Conservation (phyloP, 2,329 filamentous ascomycete genomes). For the Hypoxylon sp. region DNA sequence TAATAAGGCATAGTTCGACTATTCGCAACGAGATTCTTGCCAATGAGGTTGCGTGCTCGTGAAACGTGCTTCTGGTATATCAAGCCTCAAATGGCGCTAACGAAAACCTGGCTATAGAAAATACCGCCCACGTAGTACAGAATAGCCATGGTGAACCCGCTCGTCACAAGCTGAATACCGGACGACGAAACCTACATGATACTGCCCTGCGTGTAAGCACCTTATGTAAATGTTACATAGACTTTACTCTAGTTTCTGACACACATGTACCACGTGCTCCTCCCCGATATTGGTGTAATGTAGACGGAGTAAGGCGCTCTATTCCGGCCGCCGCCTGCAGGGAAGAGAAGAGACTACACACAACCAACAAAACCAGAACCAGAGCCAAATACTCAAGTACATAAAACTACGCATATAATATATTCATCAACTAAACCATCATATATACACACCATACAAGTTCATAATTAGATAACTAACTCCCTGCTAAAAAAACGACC, state of each 20-base stretch:
- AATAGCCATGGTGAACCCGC: neutral
- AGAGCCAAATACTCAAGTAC: neutral
- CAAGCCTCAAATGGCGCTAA: neutral
- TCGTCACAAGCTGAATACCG: neutral
- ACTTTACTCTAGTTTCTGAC: neutral
- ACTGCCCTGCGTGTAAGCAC: too few relatives aligned
- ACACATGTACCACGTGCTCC: too few relatives aligned
- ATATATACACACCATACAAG: conserved; percentile 27
- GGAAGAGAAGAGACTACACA: neutral
- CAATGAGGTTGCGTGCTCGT: conserved; percentile 28
- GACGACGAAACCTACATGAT: neutral
- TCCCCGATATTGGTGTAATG: too few relatives aligned
- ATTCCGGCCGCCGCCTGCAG: neutral
- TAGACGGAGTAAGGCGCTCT: too few relatives aligned
- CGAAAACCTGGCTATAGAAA: neutral
- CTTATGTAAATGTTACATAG: neutral
- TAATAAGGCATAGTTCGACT: conserved; percentile 5
- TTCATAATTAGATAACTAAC: conserved; percentile 21
- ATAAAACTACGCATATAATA: conserved; percentile 25
- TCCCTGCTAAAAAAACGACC: conserved; percentile 20
- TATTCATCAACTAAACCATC: conserved; percentile 29
- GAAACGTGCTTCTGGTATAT: conserved; percentile 32
- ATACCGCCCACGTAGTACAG: neutral
- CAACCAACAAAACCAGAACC: neutral
- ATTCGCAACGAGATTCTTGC: conserved; percentile 6